Base-by-base conservation (phyloP, 202 grass and related monocot genomes). In the Tripidium arundinaceum region DNA sequence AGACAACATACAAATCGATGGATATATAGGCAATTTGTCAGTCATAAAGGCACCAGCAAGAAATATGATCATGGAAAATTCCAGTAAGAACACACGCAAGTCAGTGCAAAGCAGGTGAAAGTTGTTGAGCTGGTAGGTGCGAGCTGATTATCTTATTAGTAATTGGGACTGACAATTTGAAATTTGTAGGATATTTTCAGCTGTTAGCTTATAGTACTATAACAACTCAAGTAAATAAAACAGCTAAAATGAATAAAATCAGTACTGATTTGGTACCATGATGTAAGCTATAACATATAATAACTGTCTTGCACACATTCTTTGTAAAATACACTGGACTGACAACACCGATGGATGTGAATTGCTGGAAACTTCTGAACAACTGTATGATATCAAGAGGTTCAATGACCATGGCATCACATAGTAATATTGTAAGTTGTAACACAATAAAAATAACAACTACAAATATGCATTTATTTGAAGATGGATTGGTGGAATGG, bases 21-120 rank as follows among this genome's bases (percentile, higher is more conserved):
- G 71, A 33, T 25, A 68, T 29, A 68, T 70, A 75, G 7, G 13
- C 40, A 70, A 46, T 67, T 64, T 3, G 3, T 79, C 25, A 24
- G 14, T 79, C 12, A 85, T 65, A 70, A 36, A 54, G 68, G 55
- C 59, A 79, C 12, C 21, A 46, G 18, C 24, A 80, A 79, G 68
- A 22, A 21, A 16, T 41, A 74, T 45, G 46, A 74, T 74, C 60
- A 65, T 33, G 18, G 72, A 81, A 76, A 76, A 82, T 36, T 61
- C 25, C 29, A 9, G 75, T 64, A 66, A 71, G 64, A 82, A 77
- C 71, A 77, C 79, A 70, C 4, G 15, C 31, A 82, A 54, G 65
- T 82, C 65, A 43, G 27, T 81, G 38, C 50, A 70, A 86, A 86
- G 85, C 85, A 82, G 79, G 72, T 86, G 72, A 69, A 78, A 82